Percentiles rank a stretch among this genome's conserved stretches.
Conservation (phyloP, 495 filamentous ascomycete species). For the Aspergillus baeticus region DNA sequence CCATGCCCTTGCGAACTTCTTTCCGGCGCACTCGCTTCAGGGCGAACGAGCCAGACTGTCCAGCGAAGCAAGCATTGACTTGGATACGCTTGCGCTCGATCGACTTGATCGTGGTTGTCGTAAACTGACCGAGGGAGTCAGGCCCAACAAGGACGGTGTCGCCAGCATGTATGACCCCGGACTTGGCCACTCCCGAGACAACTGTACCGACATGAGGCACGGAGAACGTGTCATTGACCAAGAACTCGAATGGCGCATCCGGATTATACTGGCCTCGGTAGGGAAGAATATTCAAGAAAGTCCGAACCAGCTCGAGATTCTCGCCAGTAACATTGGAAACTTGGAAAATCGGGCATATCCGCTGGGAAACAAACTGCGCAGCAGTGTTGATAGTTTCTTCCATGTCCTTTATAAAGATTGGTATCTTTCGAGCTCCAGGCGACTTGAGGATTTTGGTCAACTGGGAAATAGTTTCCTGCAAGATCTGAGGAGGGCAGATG, state of each 20-base stretch:
- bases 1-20: constrained; percentile 98
- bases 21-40: constrained; percentile 81
- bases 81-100: constrained; percentile 95
- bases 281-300: constrained; percentile 93
- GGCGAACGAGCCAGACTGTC: constrained; percentile 91
- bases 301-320: constrained; percentile 75
- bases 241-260: constrained; percentile 87
- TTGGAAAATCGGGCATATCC: constrained; percentile 97
- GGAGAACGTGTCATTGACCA: constrained; percentile 98
- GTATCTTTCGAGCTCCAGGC: constrained; percentile 91
- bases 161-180: constrained; percentile 79
- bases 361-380: constrained; percentile 90
- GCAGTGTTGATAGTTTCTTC: constrained; percentile 94
- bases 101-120: constrained; percentile 81
- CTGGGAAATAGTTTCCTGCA: constrained; percentile 92
- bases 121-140: constrained; percentile 89
- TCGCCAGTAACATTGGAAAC: constrained; percentile 96
- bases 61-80: constrained; percentile 85
- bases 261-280: constrained; percentile 92
- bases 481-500: constrained; percentile 94
- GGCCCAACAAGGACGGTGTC: constrained; percentile 89
- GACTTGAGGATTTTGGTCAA: constrained; percentile 90
- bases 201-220: constrained; percentile 97
- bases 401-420: constrained; percentile 91
- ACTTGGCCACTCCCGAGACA: constrained; percentile 89